These are phyloP conservation scores for Podospora pseudoanserina DNA, from an alignment of 495 filamentous ascomycete genomes.

Conservation along the genomic window DNA sequence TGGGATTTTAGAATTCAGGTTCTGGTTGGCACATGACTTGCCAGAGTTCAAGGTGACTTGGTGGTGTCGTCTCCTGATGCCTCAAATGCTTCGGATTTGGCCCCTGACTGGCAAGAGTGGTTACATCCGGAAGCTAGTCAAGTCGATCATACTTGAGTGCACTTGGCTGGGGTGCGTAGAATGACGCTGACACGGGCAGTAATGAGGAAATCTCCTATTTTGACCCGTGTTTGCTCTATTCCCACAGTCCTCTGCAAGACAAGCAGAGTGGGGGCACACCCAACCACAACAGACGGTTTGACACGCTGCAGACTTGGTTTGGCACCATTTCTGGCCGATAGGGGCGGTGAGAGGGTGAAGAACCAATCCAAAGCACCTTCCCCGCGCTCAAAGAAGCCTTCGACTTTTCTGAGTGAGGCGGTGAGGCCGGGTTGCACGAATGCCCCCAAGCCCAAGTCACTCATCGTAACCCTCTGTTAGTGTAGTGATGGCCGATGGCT, in stretches of 20 bases:
- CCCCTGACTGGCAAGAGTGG: neutral
- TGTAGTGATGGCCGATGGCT: neutral
- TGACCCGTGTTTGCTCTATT: neutral
- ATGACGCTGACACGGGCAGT: neutral
- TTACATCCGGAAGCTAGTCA: constrained; percentile 8
- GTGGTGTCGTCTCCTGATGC: neutral
- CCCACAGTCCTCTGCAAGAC: neutral
- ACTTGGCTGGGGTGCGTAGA: constrained; percentile 7
- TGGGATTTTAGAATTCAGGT: neutral
- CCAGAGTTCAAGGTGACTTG: neutral
- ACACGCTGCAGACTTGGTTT: neutral
- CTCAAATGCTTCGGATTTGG: constrained; percentile 12
- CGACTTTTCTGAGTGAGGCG: constrained; percentile 1
- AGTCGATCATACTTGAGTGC: constrained; percentile 18
- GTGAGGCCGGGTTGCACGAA: constrained; percentile 3
- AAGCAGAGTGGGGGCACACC: neutral
- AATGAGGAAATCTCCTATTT: neutral
- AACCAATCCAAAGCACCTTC: neutral
- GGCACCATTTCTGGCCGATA: neutral
- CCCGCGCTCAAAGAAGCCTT: neutral
- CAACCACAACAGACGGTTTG: neutral
- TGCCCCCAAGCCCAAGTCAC: neutral
- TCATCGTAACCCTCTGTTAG: neutral
- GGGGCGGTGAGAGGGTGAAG: constrained; percentile 4
- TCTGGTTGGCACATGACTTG: constrained; percentile 7